Evolutionary conservation across 202 grass and related monocot species (phyloP).

Genomic region (Panicum hallii): DNA sequence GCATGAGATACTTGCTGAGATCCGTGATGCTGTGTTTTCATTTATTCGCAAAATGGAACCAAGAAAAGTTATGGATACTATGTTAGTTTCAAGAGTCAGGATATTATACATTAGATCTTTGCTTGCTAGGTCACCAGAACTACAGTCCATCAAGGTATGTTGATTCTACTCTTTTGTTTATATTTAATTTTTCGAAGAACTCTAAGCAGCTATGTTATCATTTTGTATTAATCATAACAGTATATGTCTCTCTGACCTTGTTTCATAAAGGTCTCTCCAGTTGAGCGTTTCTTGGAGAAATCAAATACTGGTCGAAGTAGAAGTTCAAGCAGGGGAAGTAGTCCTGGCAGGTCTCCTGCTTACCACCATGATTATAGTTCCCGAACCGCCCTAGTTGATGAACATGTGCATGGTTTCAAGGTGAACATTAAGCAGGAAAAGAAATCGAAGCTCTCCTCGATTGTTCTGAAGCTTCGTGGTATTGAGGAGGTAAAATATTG

Average conservation of each 20-base stretch:
- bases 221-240: conserved; percentile 16
- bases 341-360: conserved; percentile 84
- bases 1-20: conserved; percentile 99
- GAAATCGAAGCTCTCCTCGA: conserved; percentile 94
- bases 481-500: conserved; percentile 81
- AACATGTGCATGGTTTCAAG: conserved; percentile 90
- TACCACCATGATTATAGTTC: conserved; percentile 76
- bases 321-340: conserved; percentile 93
- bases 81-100: conserved; percentile 97
- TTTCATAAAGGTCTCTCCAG: conserved; percentile 78
- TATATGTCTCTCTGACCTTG: conserved; percentile 40
- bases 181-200: conserved; percentile 1
- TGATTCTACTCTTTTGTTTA: conserved; percentile 16
- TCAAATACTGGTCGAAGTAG: conserved; percentile 79
- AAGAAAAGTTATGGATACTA: conserved; percentile 97
- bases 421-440: conserved; percentile 95
- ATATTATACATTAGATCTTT: conserved; percentile 99
- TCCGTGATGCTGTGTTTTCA: conserved; percentile 93
- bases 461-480: conserved; percentile 96
- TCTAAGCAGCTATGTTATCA: conserved; percentile 8
- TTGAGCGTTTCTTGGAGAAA: conserved; percentile 96
- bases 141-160: conserved; percentile 93
- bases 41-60: conserved; percentile 99
- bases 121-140: conserved; percentile 91
- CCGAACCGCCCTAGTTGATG: conserved; percentile 65